Evolutionary conservation across 192 early-diverging fungal species (phyloP).

Genomic region (Diversispora epigaea): DNA sequence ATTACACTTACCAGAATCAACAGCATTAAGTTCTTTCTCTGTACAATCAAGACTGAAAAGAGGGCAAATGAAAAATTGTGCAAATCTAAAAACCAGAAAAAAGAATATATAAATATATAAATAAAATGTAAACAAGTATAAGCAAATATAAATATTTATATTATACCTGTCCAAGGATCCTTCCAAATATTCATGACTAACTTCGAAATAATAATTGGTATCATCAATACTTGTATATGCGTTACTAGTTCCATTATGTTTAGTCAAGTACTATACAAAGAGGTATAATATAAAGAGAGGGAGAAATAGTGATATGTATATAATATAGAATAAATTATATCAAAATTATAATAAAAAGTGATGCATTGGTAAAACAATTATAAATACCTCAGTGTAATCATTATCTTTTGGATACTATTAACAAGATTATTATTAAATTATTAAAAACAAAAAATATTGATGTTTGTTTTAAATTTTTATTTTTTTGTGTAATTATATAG

Average conservation of each 20-base stretch:
- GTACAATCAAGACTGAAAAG: constrained; percentile 85
- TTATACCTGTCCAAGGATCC: constrained; percentile 57
- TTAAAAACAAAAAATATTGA: constrained; percentile 2
- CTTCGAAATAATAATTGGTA: constrained; percentile 91
- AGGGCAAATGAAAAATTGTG: constrained; percentile 93
- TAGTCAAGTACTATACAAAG: constrained; percentile 58
- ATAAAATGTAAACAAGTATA: background rate
- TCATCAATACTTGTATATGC: constrained; percentile 76
- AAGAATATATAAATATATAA: background rate
- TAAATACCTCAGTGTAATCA: constrained; percentile 59
- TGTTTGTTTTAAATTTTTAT: background rate
- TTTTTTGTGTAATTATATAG: background rate
- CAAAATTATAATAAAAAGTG: background rate
- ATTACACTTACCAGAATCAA: constrained; percentile 72
- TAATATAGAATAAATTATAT: background rate
- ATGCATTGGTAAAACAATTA: background rate
- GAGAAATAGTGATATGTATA: background rate
- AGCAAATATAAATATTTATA: background rate
- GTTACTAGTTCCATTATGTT: constrained; percentile 78
- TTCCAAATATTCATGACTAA: constrained; percentile 58
- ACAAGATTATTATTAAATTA: background rate
- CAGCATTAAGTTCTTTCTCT: constrained; percentile 90
- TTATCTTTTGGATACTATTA: constrained; percentile 76
- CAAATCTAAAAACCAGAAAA: constrained; percentile 50
- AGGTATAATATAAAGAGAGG: background rate